These are phyloP conservation scores for Aureobasidium sp. DNA, from an alignment of 2,329 filamentous ascomycete genomes.

Conservation along the genomic window DNA sequence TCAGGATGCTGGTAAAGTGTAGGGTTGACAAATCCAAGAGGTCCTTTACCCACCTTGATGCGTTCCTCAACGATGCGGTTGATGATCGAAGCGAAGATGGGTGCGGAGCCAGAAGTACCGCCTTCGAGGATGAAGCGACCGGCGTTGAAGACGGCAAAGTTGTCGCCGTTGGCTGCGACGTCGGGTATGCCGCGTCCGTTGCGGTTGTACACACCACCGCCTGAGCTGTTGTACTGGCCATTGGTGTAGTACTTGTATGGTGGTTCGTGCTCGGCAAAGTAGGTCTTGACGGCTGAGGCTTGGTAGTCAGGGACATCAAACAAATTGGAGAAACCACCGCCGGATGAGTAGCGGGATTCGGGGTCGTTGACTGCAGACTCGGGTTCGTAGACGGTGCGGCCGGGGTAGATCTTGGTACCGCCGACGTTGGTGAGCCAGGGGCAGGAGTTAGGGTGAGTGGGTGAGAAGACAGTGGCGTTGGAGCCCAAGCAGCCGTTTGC, in stretches of 20 bases:
- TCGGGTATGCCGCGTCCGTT: constrained; percentile 24
- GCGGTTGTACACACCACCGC: constrained; percentile 23
- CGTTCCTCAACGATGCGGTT: constrained; percentile 22
- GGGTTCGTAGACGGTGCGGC: constrained; percentile 13
- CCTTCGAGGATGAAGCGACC: constrained; percentile 24
- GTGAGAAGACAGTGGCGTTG: constrained; percentile 20
- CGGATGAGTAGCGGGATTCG: constrained; percentile 15
- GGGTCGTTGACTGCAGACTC: constrained; percentile 15
- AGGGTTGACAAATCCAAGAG: constrained; percentile 27
- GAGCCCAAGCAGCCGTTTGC: constrained; percentile 22
- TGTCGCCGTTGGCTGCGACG: constrained; percentile 21
- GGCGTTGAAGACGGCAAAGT: constrained; percentile 21
- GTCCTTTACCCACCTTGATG: constrained; percentile 17
- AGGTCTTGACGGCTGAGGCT: constrained; percentile 27
- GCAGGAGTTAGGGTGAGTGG: constrained; percentile 21
- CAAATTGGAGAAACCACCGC: constrained; percentile 32
- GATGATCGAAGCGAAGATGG: constrained; percentile 22
- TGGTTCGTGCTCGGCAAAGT: constrained; percentile 23
- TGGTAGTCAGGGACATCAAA: constrained; percentile 30
- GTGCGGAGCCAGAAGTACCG: constrained; percentile 20
- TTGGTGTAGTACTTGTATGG: constrained; percentile 20
- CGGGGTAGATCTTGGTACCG: constrained; percentile 23
- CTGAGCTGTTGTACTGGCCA: constrained; percentile 16
- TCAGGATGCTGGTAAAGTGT: constrained; percentile 20
- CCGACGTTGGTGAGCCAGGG: constrained; percentile 25